A percentile compares a stretch with the other conserved stretches of the same genome.
Evolutionary conservation across 2,329 filamentous ascomycete genomes (phyloP).

Genomic region (Penicillium crustosum): DNA sequence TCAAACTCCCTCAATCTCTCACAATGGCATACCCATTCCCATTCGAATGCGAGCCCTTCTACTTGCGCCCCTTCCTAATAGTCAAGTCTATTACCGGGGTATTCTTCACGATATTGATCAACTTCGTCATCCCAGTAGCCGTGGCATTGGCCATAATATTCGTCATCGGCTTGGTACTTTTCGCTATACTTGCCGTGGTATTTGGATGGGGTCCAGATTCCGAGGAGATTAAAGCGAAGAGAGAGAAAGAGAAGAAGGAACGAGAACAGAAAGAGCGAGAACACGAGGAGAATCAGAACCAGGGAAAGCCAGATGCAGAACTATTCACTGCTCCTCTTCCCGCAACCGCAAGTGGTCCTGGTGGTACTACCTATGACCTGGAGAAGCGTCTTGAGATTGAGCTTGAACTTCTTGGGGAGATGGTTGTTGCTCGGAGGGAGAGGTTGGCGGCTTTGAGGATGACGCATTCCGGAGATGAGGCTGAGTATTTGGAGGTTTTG

Average conservation of each 20-base stretch:
- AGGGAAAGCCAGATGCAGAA: neutral
- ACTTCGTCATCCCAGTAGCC: neutral
- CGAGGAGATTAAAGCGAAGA: neutral
- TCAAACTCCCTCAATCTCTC: neutral
- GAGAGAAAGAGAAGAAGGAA: neutral
- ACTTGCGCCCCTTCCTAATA: neutral
- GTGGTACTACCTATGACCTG: neutral
- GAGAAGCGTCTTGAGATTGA: neutral
- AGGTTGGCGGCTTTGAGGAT: neutral
- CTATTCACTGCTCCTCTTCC: neutral
- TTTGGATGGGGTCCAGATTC: neutral
- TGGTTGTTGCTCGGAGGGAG: neutral
- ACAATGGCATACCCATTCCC: neutral
- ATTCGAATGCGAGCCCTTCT: neutral
- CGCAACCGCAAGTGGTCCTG: rapidly evolving
- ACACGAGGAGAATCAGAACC: neutral
- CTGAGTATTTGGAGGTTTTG: neutral
- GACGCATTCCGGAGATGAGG: neutral
- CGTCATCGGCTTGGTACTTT: neutral
- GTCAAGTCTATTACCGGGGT: neutral
- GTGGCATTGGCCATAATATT: neutral
- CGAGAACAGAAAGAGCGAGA: neutral
- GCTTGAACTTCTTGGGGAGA: neutral
- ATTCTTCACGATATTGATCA: neutral
- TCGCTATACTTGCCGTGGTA: neutral